These are phyloP conservation scores for Penicillium herquei DNA, from an alignment of 495 filamentous ascomycete species.

Conservation along the genomic window DNA sequence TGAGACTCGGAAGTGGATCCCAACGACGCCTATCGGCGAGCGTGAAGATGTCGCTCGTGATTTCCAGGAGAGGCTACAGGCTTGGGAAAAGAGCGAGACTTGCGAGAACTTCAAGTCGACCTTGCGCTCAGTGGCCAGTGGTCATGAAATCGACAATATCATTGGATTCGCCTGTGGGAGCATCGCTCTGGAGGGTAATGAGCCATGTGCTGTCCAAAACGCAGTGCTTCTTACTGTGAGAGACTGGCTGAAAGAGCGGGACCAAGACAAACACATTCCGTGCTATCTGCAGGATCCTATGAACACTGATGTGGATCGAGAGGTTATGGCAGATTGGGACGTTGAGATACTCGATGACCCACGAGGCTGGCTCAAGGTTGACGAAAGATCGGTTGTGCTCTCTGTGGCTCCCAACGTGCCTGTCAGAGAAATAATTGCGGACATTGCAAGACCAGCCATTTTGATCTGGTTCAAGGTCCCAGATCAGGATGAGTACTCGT, in stretches of 20 bases:
- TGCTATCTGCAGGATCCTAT: slow-evolving; percentile 33
- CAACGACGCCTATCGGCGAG: not conserved
- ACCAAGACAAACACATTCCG: not conserved
- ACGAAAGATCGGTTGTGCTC: slow-evolving; percentile 28
- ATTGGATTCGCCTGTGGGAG: slow-evolving; percentile 1
- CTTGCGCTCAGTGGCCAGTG: not conserved
- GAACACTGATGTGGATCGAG: slow-evolving; percentile 21
- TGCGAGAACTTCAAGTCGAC: slow-evolving; percentile 1
- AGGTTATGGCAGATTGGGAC: slow-evolving; percentile 17
- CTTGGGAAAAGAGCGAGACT: slow-evolving; percentile 4
- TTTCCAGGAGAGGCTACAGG: not conserved
- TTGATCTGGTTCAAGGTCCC: slow-evolving; percentile 34
- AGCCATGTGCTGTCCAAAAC: not conserved
- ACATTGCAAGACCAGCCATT: slow-evolving; percentile 29
- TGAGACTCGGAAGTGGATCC: not conserved
- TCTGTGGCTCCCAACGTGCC: slow-evolving; percentile 33
- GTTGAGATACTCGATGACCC: slow-evolving; percentile 28
- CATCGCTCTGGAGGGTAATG: not conserved
- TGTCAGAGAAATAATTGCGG: slow-evolving; percentile 35
- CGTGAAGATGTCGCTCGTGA: not conserved
- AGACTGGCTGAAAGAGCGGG: not conserved
- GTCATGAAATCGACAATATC: slow-evolving; percentile 1
- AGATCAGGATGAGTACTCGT: not conserved
- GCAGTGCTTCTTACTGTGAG: not conserved
- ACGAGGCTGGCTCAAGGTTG: slow-evolving; percentile 31